Base-by-base conservation (phyloP, 495 filamentous ascomycete species). In the Hypoxylon subgilvum region DNA sequence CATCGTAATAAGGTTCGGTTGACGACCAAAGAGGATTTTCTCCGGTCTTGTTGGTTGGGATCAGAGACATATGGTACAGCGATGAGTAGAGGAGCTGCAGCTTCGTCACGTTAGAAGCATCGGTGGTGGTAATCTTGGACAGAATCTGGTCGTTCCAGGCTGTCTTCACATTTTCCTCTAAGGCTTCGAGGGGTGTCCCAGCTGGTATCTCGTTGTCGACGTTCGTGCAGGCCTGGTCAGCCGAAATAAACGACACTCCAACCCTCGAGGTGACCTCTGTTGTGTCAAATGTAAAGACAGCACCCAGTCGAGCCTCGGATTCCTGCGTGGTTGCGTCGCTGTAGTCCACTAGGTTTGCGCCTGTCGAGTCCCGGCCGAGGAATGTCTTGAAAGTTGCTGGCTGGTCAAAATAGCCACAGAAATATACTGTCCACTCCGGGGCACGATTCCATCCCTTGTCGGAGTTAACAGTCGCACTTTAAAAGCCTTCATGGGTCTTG, bases 21-120 rank as follows among this genome's bases (percentile, higher is more conserved):
- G 86, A 88, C 5, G 58, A 65, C 86, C 88, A 90, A 4, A 76
- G 66, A 0, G 88, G 86, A 59, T 90, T 90, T 65, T 90, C 88
- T 0, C 84, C 85, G 0, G 87, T 90, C 35, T 84, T 81, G 64
- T 90, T 88, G 3, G 86, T 86, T 0, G 88, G 88, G 27, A 90
- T 77, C 16, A 89, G 61, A 46, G 83, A 80, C 84, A 89, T 89
- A 55, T 84, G 84, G 53, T 88, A 88, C 1, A 91, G 61, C 1
- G 83, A 83, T 0, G 81, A 78, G 63, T 90, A 90, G 19, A 90
- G 73, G n/a, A 87, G 66, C 39, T 75, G 66, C 2, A 88, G 75
- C 19, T 80, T 84, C 1, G 74, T 78, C 12, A 61, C 58, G 52
- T 87, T 82, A 2, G 67, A 59, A 4, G 77, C 82, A 51, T 79